Conservation (phyloP, 1,284 basidiomycete species). For the Meira miltonrushii region DNA sequence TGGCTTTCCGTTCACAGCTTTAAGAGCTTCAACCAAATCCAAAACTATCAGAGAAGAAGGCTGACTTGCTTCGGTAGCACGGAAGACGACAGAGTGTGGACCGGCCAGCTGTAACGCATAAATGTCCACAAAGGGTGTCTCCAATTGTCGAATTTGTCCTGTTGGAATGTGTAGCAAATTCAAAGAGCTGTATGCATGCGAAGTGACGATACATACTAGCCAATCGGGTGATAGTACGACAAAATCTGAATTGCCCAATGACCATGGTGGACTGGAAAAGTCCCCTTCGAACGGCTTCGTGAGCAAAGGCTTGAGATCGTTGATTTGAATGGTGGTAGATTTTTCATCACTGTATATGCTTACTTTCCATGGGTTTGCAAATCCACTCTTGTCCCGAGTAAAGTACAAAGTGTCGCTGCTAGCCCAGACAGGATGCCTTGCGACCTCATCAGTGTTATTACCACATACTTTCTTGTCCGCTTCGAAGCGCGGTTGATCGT, state of each 20-base stretch:
- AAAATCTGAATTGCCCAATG: constrained; percentile 52
- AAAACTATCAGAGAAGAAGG: constrained; percentile 23
- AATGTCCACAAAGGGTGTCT: constrained; percentile 22
- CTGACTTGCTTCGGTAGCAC: constrained; percentile 21
- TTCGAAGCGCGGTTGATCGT: constrained; percentile 8
- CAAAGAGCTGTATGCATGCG: constrained; percentile 20
- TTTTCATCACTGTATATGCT: constrained; percentile 25
- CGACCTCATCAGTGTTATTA: constrained; percentile 21
- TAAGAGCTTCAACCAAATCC: constrained; percentile 12
- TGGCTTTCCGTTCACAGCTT: background rate
- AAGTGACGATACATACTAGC: constrained; percentile 22
- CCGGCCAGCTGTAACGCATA: background rate
- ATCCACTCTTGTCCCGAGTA: constrained; percentile 66
- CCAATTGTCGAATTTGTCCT: constrained; percentile 20
- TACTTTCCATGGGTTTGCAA: constrained; percentile 66
- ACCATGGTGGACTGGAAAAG: constrained; percentile 63
- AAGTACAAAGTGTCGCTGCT: constrained; percentile 61
- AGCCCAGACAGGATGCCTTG: constrained; percentile 58
- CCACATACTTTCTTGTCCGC: constrained; percentile 11
- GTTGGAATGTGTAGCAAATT: constrained; percentile 26
- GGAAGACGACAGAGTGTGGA: constrained; percentile 22
- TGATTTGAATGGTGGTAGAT: background rate
- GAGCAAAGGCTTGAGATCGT: constrained; percentile 42
- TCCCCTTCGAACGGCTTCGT: constrained; percentile 58
- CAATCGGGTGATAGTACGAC: constrained; percentile 24